These are phyloP conservation scores for Microdochium nivale DNA, from an alignment of 2,329 filamentous ascomycete species.

Conservation along the genomic window DNA sequence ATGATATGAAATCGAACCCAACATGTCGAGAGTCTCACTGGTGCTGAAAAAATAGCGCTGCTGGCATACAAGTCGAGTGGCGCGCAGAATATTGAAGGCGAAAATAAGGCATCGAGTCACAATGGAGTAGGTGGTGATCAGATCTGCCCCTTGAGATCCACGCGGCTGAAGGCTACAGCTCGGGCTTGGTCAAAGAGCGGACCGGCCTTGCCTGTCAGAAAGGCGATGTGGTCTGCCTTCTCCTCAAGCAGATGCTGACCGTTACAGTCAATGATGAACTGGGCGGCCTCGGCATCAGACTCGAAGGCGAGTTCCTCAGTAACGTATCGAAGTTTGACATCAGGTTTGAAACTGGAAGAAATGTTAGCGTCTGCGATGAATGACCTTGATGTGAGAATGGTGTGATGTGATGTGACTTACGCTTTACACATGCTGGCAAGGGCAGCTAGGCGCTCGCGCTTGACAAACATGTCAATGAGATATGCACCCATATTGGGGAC, in stretches of 20 bases:
- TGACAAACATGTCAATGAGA: slow-evolving; percentile 98
- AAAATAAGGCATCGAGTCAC: not conserved
- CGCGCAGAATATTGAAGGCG: too few relatives aligned
- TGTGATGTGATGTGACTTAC: slow-evolving; percentile 49
- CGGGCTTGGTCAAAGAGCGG: slow-evolving; percentile 66
- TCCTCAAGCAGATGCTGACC: slow-evolving; percentile 72
- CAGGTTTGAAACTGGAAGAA: slow-evolving; percentile 72
- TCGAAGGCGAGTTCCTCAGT: slow-evolving; percentile 96
- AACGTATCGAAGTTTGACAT: slow-evolving; percentile 81
- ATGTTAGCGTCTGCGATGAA: slow-evolving; percentile 32
- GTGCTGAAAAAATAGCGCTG: too few relatives aligned
- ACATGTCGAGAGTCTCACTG: too few relatives aligned
- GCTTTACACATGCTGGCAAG: slow-evolving; percentile 89
- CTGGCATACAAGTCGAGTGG: too few relatives aligned
- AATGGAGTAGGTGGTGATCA: slow-evolving; percentile 35
- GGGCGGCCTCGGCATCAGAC: slow-evolving; percentile 79
- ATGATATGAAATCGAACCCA: too few relatives aligned
- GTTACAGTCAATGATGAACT: slow-evolving; percentile 79
- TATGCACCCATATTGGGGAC: slow-evolving; percentile 97
- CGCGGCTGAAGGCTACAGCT: slow-evolving; percentile 66
- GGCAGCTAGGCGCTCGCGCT: slow-evolving; percentile 83
- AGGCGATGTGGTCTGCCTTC: slow-evolving; percentile 62
- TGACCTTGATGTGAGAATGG: too few relatives aligned
- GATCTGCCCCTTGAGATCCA: slow-evolving; percentile 98
- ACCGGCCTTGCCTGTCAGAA: slow-evolving; percentile 67